Evolutionary conservation across 2,329 filamentous ascomycete species (phyloP), one percentile per base, ranked within the genome.

Genomic region (Penicillium olsonii): DNA sequence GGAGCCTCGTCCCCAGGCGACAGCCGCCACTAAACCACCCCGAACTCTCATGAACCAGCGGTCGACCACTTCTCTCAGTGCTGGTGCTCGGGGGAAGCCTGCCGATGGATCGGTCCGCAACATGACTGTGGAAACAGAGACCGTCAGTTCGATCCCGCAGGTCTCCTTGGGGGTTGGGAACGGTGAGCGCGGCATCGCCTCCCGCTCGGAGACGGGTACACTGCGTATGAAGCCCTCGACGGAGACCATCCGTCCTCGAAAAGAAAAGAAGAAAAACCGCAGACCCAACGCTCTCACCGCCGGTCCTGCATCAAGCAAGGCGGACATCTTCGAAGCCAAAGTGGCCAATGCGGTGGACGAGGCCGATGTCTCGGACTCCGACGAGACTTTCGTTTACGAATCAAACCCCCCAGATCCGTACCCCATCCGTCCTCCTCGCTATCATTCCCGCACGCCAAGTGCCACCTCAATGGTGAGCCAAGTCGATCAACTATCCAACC

Each of bases 321-420:
- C 94, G 67, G 94, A 99, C 72, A 91, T 97, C 43, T 99, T 99
- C 68, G 94, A 97, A 75, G 91, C 92, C 60, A 95, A 95, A 67
- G 91, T 99, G 59, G 92, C 92, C 42, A 96, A 87, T 68, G 92
- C 92, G 8, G 91, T 99, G 44, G 92, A 97, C 68, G 92, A 97
- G 70, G 91, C 90, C 37, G 89, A 96, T 69, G 95, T 92, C 11
- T 96, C 92, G 6, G 94, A 99, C 69, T 97, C 92, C 1, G 94
- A 96, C 64, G 94, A 97, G 72, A 97, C 94, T 0, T 99, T 97
- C 70, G 94, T 99, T 14, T 99, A 99, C 73, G 94, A 99, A 71
- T 97, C 94, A 20, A 99, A 99, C 65, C 94, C 92, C 9, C 80
- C 81, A 12, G 84, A 85, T 58, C 75, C 78, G 19, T 77, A 69